A percentile compares a stretch with the other conserved stretches of the same genome.
These are phyloP conservation scores for Populus tremula DNA, from an alignment of 345 rosid genomes.

Conservation along the genomic window DNA sequence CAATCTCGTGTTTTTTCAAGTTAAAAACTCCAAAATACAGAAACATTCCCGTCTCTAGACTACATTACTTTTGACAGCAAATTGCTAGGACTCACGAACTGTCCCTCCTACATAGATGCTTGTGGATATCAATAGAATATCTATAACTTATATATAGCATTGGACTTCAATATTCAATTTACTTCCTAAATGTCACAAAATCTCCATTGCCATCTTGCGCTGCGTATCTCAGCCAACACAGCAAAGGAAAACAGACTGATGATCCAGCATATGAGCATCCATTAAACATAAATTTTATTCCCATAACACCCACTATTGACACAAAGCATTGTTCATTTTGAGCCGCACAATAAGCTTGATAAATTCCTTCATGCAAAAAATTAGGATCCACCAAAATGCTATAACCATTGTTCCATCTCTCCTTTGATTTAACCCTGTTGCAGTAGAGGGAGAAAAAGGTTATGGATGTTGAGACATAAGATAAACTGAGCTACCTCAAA, in stretches of 20 bases:
- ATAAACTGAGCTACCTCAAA: not conserved
- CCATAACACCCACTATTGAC: conserved; percentile 2
- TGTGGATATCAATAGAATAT: no score
- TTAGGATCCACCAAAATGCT: conserved; percentile 8
- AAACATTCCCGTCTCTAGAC: no score
- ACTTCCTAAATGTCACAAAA: not conserved
- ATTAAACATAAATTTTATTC: not conserved
- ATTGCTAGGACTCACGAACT: not conserved
- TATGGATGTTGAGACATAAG: not conserved
- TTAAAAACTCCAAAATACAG: no score
- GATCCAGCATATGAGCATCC: not conserved
- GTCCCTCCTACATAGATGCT: not conserved
- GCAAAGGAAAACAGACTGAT: not conserved
- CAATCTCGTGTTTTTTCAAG: no score
- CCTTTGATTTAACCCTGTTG: conserved; percentile 1
- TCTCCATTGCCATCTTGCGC: not conserved
- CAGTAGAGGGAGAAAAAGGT: not conserved
- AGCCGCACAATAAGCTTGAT: conserved; percentile 8
- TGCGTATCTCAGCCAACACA: not conserved
- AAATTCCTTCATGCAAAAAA: not conserved
- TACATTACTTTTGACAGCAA: not conserved
- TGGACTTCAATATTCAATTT: not conserved
- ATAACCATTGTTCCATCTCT: not conserved
- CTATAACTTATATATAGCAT: not conserved
- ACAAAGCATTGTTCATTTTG: conserved; percentile 1